Evolutionary conservation across 2,329 filamentous ascomycete species (phyloP), one percentile per base, ranked within the genome.

Genomic region (Cercospora sp.): DNA sequence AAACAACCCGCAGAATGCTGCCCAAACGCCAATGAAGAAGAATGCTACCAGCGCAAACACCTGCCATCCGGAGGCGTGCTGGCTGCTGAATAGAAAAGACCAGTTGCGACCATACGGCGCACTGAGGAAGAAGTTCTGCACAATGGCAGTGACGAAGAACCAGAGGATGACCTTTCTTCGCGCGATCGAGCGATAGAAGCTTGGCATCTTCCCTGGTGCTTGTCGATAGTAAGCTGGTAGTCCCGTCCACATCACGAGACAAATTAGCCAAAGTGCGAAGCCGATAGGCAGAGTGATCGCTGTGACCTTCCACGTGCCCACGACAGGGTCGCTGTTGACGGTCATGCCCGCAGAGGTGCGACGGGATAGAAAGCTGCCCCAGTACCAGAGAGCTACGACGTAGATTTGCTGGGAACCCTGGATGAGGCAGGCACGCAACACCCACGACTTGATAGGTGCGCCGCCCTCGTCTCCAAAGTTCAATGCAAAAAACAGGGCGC

Each of bases 331-430:
- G 16, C 53, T 37, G 1, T 79, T 73, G 59, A 81, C 75, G 8
- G 82, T 82, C 34, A 79, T 79, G 16, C 80, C 75, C 2, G 80
- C 79, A 13, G 80, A 74, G 5, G 80, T 81, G 0, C 80, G 77
- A 59, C 80, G 80, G n/a, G 83, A 82, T 51, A 88, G 79, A 62
- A 83, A 81, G 5, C 82, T 82, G 28, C 88, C 88, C 88, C 88
- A 90, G 77, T 86, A 89, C 87, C 87, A 90, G 9, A 90, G 82
- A 7, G 83, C 85, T n/a, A 87, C 84, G 59, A 89, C 83, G 75
- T 89, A 90, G 69, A 88, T 81, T 74, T 90, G 88, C 72, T 89
- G 88, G 6, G 86, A 87, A 51, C 88, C 88, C 75, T 89, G 87
- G 63, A 90, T 88, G 16, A 87, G 75, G 73, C 87, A 88, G 7